Base-by-base conservation (phyloP, 163 green algal species). In the Volvox carteri region DNA sequence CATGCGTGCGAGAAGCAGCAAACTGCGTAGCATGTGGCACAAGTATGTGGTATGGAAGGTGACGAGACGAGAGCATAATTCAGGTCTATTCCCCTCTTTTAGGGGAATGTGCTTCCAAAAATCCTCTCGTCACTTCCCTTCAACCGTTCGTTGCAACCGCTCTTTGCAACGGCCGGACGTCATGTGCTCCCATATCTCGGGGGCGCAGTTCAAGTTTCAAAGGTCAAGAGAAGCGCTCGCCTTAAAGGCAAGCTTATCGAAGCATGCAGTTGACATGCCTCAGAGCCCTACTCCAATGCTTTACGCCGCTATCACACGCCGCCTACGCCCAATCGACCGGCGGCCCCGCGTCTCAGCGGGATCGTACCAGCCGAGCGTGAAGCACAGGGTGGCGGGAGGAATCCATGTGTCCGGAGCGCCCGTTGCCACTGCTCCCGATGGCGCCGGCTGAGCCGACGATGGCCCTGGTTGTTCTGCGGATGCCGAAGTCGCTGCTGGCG, bases 311-410 rank as follows among this genome's bases (percentile, higher is more conserved):
- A 60, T 80, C 5, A 46, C 42, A 16, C 79, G 79, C 60, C 79
- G 35, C 7, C 79, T 60, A 0, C 79, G 62, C 4, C 62, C 79
- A 50, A 78, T 16, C 14, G 62, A 67, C 21, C 79, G 62, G 1
- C 79, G 79, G 8, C 79, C 30, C 9, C 79, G 79, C 37, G 33
- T 68, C 62, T 87, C 79, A 2, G 44, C 48, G 8, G 79, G 62
- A 30, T 87, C 79, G 33, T 78, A 23, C 79, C 79, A 87, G 30
- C 79, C 62, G 5, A 78, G 62, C 7, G 62, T 48, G 33, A 78
- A 78, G 42, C 42, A 78, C 19, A 78, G 62, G n/a, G 62, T 35
- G 19, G 42, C 79, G n/a, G 60, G 46, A 25, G 65, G 65, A n/a
- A 60, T 19, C 78, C 78, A 86, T 2, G 78, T 86, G 54, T 58